phyloP scores from a whole-genome alignment of 2,329 filamentous ascomycete species.

The Emmonsiellopsis sp. region DNA sequence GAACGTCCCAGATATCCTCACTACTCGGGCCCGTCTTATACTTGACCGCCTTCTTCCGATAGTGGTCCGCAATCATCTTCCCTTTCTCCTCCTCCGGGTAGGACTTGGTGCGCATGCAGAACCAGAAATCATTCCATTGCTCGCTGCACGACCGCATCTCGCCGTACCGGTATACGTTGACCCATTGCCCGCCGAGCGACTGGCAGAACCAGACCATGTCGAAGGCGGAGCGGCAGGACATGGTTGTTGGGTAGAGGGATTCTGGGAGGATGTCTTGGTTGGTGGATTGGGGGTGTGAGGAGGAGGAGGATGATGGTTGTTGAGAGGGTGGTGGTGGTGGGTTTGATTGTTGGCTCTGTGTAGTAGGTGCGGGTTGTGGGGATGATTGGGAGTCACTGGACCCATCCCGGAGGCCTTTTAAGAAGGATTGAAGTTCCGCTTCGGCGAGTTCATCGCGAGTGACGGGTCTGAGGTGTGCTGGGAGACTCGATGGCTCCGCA shows the following conservation, averaged over 20 bases:
- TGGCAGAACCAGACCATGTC: conserved; percentile 93
- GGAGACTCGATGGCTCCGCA: conserved; percentile 13
- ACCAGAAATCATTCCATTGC: conserved; percentile 91
- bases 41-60: conserved; percentile 57
- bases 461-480: conserved; percentile 18
- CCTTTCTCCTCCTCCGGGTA: conserved; percentile 52
- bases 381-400: conserved; percentile 26
- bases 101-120: conserved; percentile 80
- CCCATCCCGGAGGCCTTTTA: conserved; percentile 16
- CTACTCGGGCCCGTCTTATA: conserved; percentile 65
- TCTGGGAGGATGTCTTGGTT: conserved; percentile 46
- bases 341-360: not conserved
- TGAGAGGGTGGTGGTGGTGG: conserved; percentile 7
- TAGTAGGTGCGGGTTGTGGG: conserved; percentile 9
- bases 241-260: conserved; percentile 65
- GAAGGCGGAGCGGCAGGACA: conserved; percentile 86
- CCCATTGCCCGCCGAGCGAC: conserved; percentile 83
- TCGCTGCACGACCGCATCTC: conserved; percentile 66
- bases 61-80: conserved; percentile 54
- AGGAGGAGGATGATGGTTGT: conserved; percentile 6
- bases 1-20: conserved; percentile 81
- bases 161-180: conserved; percentile 82
- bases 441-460: conserved; percentile 43
- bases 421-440: conserved; percentile 45
- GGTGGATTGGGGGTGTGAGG: conserved; percentile 9